Conservation (phyloP, 2,329 filamentous ascomycete species). For the Penicillium sp. region DNA sequence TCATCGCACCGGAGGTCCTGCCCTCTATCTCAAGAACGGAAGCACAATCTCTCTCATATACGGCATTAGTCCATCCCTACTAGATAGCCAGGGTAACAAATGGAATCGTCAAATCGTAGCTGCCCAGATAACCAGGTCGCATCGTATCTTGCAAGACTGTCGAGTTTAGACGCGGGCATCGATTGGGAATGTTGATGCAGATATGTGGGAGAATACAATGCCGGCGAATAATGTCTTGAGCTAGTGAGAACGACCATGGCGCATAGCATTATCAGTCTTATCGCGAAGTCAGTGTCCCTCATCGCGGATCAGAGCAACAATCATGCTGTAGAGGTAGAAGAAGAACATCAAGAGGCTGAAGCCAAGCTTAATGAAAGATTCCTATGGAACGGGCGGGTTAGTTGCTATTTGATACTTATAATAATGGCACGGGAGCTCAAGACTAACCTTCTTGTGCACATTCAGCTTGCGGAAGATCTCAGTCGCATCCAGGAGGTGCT, state of each 20-base stretch:
- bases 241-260: constrained; percentile 31
- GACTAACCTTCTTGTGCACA: constrained; percentile 88
- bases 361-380: constrained; percentile 98
- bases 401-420: neutral
- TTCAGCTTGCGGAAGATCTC: constrained; percentile 99
- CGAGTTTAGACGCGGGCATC: neutral
- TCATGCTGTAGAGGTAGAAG: constrained; percentile 99
- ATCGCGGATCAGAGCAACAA: constrained; percentile 93
- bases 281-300: constrained; percentile 71
- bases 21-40: constrained; percentile 17
- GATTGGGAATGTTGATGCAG: neutral
- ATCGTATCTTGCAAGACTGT: neutral
- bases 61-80: constrained; percentile 15
- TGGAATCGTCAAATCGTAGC: constrained; percentile 7
- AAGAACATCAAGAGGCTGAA: constrained; percentile 99
- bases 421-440: neutral
- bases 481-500: constrained; percentile 93
- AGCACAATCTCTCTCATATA: constrained; percentile 13
- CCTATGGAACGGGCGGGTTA: constrained; percentile 53
- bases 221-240: constrained; percentile 7
- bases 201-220: constrained; percentile 1
- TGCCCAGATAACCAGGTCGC: neutral
- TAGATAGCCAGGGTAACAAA: constrained; percentile 7
- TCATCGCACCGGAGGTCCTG: constrained; percentile 5
- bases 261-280: constrained; percentile 42